Percentiles rank a stretch among this genome's conserved stretches.
Conservation (phyloP, 495 filamentous ascomycete species). For the Pseudoneurospora amorphoporcata region DNA sequence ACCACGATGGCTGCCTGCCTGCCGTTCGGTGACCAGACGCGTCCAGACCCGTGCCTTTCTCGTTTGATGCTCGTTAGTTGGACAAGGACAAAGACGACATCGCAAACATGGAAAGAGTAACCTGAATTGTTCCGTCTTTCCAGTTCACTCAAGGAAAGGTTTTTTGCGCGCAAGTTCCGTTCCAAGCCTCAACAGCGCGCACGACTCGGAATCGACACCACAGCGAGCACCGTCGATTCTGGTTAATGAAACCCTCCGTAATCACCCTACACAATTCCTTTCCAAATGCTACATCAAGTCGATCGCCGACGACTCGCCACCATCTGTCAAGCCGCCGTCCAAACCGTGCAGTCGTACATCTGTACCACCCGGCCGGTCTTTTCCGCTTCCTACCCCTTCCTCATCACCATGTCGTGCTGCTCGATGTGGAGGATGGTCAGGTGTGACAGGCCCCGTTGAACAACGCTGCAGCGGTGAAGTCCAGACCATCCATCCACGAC, state of each 20-base stretch:
- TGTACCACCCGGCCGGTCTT: not conserved
- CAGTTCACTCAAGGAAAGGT: not conserved
- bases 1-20: not conserved
- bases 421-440: not conserved
- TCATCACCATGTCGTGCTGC: not conserved
- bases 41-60: not conserved
- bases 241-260: not conserved
- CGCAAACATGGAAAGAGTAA: not conserved
- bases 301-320: not conserved
- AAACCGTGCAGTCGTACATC: not conserved
- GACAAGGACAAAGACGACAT: not conserved
- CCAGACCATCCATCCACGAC: not conserved
- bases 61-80: not conserved
- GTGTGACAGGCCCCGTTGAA: not conserved
- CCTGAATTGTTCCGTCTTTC: not conserved
- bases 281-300: not conserved
- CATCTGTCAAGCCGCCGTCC: not conserved
- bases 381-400: not conserved
- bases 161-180: not conserved
- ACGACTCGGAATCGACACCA: not conserved
- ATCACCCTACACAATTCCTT: not conserved
- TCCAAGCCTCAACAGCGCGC: not conserved
- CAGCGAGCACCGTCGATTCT: not conserved
- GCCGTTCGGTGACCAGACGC: not conserved
- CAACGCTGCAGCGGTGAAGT: not conserved